Evolutionary conservation across 2,329 filamentous ascomycete species (phyloP).

Genomic region (Chalaropsis ovoidea): DNA sequence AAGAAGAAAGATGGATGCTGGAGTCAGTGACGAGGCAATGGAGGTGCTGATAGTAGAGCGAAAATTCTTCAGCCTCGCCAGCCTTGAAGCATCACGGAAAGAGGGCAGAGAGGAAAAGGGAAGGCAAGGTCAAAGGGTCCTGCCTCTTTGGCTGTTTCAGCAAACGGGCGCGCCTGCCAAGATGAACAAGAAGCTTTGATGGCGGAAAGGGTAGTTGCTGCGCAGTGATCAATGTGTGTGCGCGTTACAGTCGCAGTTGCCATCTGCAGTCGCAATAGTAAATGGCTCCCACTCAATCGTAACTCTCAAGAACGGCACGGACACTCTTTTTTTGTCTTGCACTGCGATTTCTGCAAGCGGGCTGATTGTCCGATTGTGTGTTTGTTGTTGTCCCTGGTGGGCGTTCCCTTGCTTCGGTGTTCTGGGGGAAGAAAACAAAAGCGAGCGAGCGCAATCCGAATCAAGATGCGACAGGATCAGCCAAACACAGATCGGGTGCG

Average conservation of each 20-base stretch:
- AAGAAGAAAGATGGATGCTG: not conserved
- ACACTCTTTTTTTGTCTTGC: no score
- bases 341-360: no score
- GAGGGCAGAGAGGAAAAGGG: not conserved
- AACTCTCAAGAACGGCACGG: not conserved
- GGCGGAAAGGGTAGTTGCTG: not conserved
- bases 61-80: not conserved
- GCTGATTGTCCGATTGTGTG: not conserved
- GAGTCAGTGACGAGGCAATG: not conserved
- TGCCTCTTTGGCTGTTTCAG: slow-evolving; percentile 6
- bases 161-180: slow-evolving; percentile 12
- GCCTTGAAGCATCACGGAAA: not conserved
- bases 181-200: not conserved
- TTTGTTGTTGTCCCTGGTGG: not conserved
- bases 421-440: not conserved
- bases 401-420: not conserved
- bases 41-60: not conserved
- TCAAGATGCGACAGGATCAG: slow-evolving; percentile 5
- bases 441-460: not conserved
- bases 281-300: not conserved
- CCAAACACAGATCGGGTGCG: not conserved
- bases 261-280: not conserved
- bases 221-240: no score
- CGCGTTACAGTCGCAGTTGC: not conserved
- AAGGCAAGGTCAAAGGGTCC: slow-evolving; percentile 6